Conservation (phyloP, 139 green algal genomes). For the Chlorella sp. region DNA sequence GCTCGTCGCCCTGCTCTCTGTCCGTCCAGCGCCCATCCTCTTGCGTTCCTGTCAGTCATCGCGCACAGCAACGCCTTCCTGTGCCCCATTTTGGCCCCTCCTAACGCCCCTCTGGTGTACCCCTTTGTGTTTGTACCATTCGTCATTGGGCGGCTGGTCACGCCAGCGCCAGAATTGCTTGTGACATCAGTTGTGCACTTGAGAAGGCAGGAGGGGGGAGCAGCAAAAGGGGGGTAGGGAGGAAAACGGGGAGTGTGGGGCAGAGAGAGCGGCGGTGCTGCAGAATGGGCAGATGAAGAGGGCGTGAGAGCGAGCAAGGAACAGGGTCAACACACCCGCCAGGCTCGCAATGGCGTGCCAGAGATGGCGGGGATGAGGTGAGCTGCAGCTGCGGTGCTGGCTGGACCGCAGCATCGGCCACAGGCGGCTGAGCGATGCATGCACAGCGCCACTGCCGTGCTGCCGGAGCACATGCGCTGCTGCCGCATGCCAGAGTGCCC, state of each 20-base stretch:
- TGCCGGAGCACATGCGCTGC: neutral
- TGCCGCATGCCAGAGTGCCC: neutral
- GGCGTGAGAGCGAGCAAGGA: neutral
- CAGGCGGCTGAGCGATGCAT: too few relatives aligned
- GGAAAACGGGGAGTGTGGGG: neutral
- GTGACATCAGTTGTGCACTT: neutral
- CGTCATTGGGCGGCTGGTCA: too few relatives aligned
- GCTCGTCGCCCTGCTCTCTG: neutral
- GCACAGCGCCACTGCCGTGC: too few relatives aligned
- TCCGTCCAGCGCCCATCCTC: neutral
- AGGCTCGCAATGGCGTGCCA: neutral
- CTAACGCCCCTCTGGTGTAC: too few relatives aligned
- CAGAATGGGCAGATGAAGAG: neutral
- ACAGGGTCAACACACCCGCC: neutral
- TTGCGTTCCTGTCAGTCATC: too few relatives aligned
- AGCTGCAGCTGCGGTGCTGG: too few relatives aligned
- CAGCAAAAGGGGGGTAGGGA: neutral
- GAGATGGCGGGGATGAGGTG: too few relatives aligned
- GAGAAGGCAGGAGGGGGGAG: slow-evolving; percentile 6
- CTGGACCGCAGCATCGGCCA: too few relatives aligned
- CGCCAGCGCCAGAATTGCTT: too few relatives aligned
- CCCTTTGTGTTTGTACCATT: too few relatives aligned
- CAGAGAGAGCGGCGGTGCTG: neutral
- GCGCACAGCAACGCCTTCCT: too few relatives aligned
- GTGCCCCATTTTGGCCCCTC: too few relatives aligned